Evolutionary conservation across 805 yeast genomes (phyloP), one percentile per base, ranked within the genome.

Genomic region (Lachancea kluyveri): DNA sequence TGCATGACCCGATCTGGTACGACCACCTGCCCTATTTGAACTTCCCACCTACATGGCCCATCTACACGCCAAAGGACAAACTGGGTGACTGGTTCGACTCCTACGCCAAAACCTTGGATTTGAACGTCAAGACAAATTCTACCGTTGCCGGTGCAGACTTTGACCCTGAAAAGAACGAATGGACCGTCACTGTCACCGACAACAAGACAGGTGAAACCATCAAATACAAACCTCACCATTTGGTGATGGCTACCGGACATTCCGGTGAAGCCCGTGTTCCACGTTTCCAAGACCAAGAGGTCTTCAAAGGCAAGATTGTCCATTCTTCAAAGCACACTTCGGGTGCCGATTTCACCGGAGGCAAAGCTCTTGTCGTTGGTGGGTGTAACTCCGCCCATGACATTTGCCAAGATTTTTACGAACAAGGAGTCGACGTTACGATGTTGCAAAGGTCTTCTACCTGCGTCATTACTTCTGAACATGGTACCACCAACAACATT

Each of bases 321-420:
- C 72, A 67, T 46, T 64, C 71, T 8, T 60, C 70, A 1, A 48
- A 56, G 24, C 65, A 63, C 44, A 48, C 58, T 12, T 55, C 65
- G n/a, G 72, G 71, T 23, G 56, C 56, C 10, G 52, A 51, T 28
- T 65, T 58, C 49, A 42, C 36, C n/a, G 70, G 68, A 26, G 58
- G 67, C 40, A 62, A 53, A 19, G 70, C 67, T 0, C 31, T 67
- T 21, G 71, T 67, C 20, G 54, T 67, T 33, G 72, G 72, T 27
- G 60, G 69, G 12, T 60, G 71, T 43, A 64, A 64, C 37, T 64
- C 70, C 25, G 67, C 64, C 8, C 72, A 67, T 41, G 72, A 67
- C 48, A 64, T 67, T 28, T 59, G 65, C 21, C 65, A 62, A 33
- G 72, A 67, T 45, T 62, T 65, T 35, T 58, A 57, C 41, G 67